These are phyloP conservation scores for Immersiporthe knoxdaviesiana DNA, from an alignment of 2,329 filamentous ascomycete species.

Conservation along the genomic window DNA sequence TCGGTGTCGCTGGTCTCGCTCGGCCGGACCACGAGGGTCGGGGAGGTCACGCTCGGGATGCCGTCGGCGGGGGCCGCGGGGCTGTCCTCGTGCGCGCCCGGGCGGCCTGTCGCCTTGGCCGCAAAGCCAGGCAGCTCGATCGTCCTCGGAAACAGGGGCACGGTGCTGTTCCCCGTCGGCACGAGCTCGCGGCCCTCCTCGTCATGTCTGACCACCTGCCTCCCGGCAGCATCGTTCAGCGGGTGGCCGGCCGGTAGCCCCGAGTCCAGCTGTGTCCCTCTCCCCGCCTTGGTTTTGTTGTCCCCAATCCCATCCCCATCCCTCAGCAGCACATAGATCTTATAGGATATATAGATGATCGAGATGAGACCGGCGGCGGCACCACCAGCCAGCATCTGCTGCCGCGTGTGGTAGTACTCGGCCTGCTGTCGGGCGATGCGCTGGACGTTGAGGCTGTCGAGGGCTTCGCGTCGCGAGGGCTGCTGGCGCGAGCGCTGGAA, in stretches of 20 bases:
- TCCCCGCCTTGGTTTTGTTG: neutral
- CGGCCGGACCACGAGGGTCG: conserved; percentile 33
- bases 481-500: conserved; percentile 33
- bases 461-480: conserved; percentile 39
- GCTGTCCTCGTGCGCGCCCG: conserved; percentile 1
- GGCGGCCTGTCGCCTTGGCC: conserved; percentile 15
- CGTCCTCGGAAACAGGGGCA: conserved; percentile 77
- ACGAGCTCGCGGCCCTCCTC: conserved; percentile 75
- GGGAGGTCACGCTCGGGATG: conserved; percentile 35
- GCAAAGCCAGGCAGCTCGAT: conserved; percentile 62
- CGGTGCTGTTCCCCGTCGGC: conserved; percentile 77
- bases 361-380: conserved; percentile 54
- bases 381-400: conserved; percentile 56
- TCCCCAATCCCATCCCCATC: conserved; percentile 29
- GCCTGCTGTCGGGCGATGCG: conserved; percentile 50
- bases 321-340: conserved; percentile 48
- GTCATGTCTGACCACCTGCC: conserved; percentile 66
- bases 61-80: conserved; percentile 34
- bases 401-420: conserved; percentile 56
- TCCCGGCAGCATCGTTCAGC: conserved; percentile 53
- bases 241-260: conserved; percentile 47
- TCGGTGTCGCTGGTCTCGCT: conserved; percentile 55
- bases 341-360: conserved; percentile 55
- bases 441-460: conserved; percentile 55
- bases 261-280: conserved; percentile 45